Base-by-base conservation (phyloP, 371 early-diverging fungal species). In the Phascolomyces articulosus region DNA sequence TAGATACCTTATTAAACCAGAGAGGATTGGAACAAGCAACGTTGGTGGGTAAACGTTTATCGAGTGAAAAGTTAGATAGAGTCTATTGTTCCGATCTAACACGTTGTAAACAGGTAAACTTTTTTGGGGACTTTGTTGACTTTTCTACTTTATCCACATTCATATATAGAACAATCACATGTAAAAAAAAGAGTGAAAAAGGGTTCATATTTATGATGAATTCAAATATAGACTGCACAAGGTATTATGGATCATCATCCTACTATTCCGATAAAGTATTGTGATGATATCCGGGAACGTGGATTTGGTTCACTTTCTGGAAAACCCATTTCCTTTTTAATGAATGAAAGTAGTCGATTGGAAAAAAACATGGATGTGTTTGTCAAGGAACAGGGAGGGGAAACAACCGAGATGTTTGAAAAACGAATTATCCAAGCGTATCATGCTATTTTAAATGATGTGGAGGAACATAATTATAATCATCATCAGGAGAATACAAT, bases 21-120 rank as follows among this genome's bases (percentile, higher is more conserved):
- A 65, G 29, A 13, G 82, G 82, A 1, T n/a, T 57, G 13, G 26
- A 55, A n/a, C 82, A 81, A 60, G 82, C 82, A 23, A 24, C 26
- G 8, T 55, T 55, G 20, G 78, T 75, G 53, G 77, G 73, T 10
- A 48, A 77, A 20, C 73, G 79, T 2, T 58, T 81, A 16, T 31
- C 63, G 11, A 27, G 28, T 2, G 71, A 68, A 24, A 26, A 20
- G 0, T 77, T 65, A 62, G 75, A 78, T 23, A 58, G 62, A 6
- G 58, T 73, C 8, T 81, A 77, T 26, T 73, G 79, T 28, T 78
- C 79, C 51, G 77, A 78, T 34, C 56, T 81, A 27, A 58, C 29
- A 1, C 74, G 82, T 11, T 81, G 82, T 26, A 66, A 70, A 58
- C 75, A 81, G 68, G 81, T 75, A 65, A n/a, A n/a, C n/a, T n/a